Conservation (phyloP, 2,329 filamentous ascomycete genomes). For the Ceratocystis harringtonii region DNA sequence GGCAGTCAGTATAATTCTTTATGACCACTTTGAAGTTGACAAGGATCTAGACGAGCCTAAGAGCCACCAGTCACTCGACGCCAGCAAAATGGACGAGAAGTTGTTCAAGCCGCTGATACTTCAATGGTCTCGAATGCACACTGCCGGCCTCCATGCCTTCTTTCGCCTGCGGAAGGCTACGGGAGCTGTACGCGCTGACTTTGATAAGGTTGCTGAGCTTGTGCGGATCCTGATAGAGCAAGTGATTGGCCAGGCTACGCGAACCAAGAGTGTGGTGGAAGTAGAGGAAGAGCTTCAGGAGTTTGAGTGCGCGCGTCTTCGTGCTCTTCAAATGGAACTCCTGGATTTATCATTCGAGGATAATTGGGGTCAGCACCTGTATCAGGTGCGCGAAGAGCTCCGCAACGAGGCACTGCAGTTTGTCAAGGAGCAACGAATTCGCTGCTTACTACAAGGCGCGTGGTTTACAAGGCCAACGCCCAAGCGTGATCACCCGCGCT, state of each 20-base stretch:
- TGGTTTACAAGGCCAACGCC: conserved; percentile 57
- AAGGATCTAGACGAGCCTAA: conserved; percentile 68
- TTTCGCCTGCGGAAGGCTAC: conserved; percentile 87
- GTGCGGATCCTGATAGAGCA: conserved; percentile 81
- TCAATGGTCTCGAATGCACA: conserved; percentile 86
- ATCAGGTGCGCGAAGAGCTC: conserved; percentile 79
- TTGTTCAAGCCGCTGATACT: conserved; percentile 75
- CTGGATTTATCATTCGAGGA: conserved; percentile 85
- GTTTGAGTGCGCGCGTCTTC: conserved; percentile 62
- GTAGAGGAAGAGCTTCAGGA: conserved; percentile 79
- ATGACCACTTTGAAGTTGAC: conserved; percentile 91
- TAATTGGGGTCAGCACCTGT: conserved; percentile 80
- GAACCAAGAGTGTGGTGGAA: conserved; percentile 71
- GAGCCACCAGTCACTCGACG: conserved; percentile 59
- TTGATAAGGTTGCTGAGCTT: conserved; percentile 84
- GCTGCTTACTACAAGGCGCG: conserved; percentile 72
- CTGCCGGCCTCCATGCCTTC: conserved; percentile 71
- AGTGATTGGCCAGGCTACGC: conserved; percentile 65
- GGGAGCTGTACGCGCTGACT: conserved; percentile 69
- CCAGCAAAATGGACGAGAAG: conserved; percentile 64
- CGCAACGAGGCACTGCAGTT: conserved; percentile 87
- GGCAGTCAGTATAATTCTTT: conserved; percentile 73
- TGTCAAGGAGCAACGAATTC: conserved; percentile 88
- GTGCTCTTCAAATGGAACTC: conserved; percentile 85
- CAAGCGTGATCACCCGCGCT: conserved; percentile 27